Evolutionary conservation across 2,329 filamentous ascomycete species (phyloP).

Genomic region (Pyrenochaeta sp.): DNA sequence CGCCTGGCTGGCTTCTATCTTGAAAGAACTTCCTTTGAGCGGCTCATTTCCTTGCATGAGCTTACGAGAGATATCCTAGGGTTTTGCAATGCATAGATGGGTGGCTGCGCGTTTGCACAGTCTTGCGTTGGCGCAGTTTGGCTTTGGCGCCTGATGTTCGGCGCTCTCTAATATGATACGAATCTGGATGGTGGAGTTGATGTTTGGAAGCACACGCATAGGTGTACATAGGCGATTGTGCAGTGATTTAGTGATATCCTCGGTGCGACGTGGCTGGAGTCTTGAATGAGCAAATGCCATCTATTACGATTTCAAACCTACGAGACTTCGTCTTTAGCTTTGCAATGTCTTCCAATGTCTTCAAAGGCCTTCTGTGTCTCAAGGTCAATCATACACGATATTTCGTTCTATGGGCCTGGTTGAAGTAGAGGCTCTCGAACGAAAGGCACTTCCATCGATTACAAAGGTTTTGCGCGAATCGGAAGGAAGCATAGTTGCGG

Average conservation of each 20-base stretch:
- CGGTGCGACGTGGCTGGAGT: slow-evolving; percentile 9
- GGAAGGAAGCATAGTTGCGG: background rate
- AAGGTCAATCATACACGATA: too few relatives aligned
- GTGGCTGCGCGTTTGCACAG: slow-evolving; percentile 11
- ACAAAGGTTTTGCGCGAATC: background rate
- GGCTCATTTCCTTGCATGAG: slow-evolving; percentile 27
- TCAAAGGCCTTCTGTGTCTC: too few relatives aligned
- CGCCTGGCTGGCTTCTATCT: slow-evolving; percentile 22
- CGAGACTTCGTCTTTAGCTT: background rate
- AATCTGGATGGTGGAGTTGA: slow-evolving; percentile 2
- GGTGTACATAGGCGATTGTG: slow-evolving; percentile 16
- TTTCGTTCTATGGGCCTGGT: too few relatives aligned
- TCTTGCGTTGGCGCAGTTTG: slow-evolving; percentile 14
- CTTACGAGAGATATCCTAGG: slow-evolving; percentile 42
- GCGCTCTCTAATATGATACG: slow-evolving; percentile 1
- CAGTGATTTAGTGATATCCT: slow-evolving; percentile 20
- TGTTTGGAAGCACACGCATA: slow-evolving; percentile 9
- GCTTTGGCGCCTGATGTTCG: slow-evolving; percentile 3
- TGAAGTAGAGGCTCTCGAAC: too few relatives aligned
- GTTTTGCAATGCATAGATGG: slow-evolving; percentile 14
- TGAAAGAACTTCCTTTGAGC: slow-evolving; percentile 7
- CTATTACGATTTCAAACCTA: slow-evolving; percentile 2
- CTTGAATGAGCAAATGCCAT: slow-evolving; percentile 17
- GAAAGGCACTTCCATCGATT: too few relatives aligned
- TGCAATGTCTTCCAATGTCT: too few relatives aligned